phyloP scores from a whole-genome alignment of 1,139 yeast genomes.

The Pneumocystis sp. region DNA sequence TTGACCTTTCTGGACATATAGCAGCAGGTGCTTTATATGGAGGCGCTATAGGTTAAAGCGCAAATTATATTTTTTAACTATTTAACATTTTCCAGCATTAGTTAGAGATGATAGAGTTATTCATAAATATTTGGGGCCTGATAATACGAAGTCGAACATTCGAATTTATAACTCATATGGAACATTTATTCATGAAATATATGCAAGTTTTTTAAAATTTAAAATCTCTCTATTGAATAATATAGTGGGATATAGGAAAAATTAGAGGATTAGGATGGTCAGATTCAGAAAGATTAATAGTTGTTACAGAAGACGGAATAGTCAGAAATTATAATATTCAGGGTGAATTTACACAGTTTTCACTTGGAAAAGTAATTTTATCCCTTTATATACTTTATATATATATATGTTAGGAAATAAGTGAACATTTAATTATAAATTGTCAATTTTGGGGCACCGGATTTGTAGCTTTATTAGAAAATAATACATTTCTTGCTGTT shows the following conservation, averaged over 20 bases:
- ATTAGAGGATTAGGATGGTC: slow-evolving; percentile 47
- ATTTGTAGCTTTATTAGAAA: slow-evolving; percentile 26
- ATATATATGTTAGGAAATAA: slow-evolving; percentile 17
- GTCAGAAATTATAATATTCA: slow-evolving; percentile 58
- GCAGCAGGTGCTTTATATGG: slow-evolving; percentile 33
- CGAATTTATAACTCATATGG: slow-evolving; percentile 14
- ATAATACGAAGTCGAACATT: slow-evolving; percentile 9
- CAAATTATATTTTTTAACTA: background rate
- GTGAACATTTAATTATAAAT: slow-evolving; percentile 27
- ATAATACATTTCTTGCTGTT: slow-evolving; percentile 26
- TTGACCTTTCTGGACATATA: slow-evolving; percentile 21
- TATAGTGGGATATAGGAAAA: slow-evolving; percentile 34
- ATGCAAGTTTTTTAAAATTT: slow-evolving; percentile 25
- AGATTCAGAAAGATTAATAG: slow-evolving; percentile 40
- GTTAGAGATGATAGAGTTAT: slow-evolving; percentile 18
- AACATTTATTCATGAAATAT: slow-evolving; percentile 23
- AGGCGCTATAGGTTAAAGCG: slow-evolving; percentile 29
- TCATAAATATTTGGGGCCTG: slow-evolving; percentile 20
- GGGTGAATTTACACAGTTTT: slow-evolving; percentile 46
- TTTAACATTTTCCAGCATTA: slow-evolving; percentile 11
- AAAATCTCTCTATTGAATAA: background rate
- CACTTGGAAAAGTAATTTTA: slow-evolving; percentile 23
- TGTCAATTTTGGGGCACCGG: slow-evolving; percentile 27
- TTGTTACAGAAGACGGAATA: slow-evolving; percentile 46
- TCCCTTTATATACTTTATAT: background rate